Evolutionary conservation across 2,329 filamentous ascomycete genomes (phyloP).

Genomic region (Fusarium longipes): DNA sequence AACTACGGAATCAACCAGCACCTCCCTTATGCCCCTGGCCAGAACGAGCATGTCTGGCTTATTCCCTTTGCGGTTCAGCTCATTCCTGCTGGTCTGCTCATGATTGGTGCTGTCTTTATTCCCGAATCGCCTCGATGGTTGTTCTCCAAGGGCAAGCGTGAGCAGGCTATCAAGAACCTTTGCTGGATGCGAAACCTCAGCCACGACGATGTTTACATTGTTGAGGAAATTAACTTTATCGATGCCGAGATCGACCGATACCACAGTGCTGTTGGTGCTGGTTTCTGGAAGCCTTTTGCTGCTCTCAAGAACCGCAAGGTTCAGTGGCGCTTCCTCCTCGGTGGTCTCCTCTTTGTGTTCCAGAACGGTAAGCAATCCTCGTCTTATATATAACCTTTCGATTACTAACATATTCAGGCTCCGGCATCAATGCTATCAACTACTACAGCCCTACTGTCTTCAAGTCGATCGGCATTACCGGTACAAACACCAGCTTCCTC

Average conservation of each 20-base stretch:
- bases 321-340: constrained; percentile 78
- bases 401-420: constrained; percentile 40
- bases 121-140: constrained; percentile 77
- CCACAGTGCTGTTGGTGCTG: constrained; percentile 70
- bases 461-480: constrained; percentile 60
- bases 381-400: background rate
- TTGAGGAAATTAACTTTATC: constrained; percentile 78
- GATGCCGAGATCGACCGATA: constrained; percentile 76
- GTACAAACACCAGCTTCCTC: constrained; percentile 58
- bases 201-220: constrained; percentile 70
- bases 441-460: constrained; percentile 68
- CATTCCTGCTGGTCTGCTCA: constrained; percentile 72
- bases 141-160: constrained; percentile 69
- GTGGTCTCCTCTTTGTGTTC: constrained; percentile 79
- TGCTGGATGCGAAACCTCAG: constrained; percentile 73
- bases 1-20: constrained; percentile 70
- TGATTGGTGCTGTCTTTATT: constrained; percentile 69
- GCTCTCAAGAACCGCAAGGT: constrained; percentile 67
- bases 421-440: constrained; percentile 82
- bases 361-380: constrained; percentile 69
- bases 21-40: constrained; percentile 54
- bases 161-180: constrained; percentile 68
- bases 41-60: constrained; percentile 64
- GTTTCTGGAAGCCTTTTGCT: constrained; percentile 80
- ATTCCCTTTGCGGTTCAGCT: constrained; percentile 75